Evolutionary conservation across 1,284 basidiomycete species (phyloP).

Genomic region (Paramarasmius palmivorus): DNA sequence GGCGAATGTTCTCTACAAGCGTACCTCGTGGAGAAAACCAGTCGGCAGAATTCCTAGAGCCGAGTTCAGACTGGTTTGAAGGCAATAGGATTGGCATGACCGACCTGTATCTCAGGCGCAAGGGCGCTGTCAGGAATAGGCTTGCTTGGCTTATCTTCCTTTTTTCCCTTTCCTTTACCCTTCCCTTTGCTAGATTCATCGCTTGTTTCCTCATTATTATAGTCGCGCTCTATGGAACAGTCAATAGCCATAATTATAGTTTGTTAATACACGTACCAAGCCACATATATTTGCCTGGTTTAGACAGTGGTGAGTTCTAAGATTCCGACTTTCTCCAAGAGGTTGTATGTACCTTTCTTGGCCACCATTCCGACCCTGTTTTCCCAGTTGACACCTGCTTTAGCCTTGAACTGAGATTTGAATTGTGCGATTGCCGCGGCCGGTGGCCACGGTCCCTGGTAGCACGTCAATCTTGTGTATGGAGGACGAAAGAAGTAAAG

Average conservation of each 20-base stretch:
- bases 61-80: too few species aligned
- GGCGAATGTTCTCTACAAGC: slow-evolving; percentile 16
- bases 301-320: slow-evolving; percentile 1
- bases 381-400: slow-evolving; percentile 55
- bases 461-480: not conserved
- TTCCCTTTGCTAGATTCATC: slow-evolving; percentile 19
- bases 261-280: slow-evolving; percentile 38
- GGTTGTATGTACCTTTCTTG: slow-evolving; percentile 42
- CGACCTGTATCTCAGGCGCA: slow-evolving; percentile 47
- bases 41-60: slow-evolving; percentile 45
- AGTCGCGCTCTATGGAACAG: slow-evolving; percentile 45
- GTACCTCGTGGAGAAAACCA: slow-evolving; percentile 58
- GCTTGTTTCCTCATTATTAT: slow-evolving; percentile 42
- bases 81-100: too few species aligned
- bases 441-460: slow-evolving; percentile 33
- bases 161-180: slow-evolving; percentile 23
- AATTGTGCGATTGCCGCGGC: slow-evolving; percentile 48
- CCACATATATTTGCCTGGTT: slow-evolving; percentile 60
- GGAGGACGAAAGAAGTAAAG: not conserved
- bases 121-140: slow-evolving; percentile 50
- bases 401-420: slow-evolving; percentile 62
- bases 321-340: not conserved
- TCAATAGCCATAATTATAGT: not conserved
- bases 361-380: slow-evolving; percentile 53
- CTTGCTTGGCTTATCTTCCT: slow-evolving; percentile 38